These are phyloP conservation scores for Trematosphaeria pertusa DNA, from an alignment of 2,329 filamentous ascomycete genomes.

Conservation along the genomic window DNA sequence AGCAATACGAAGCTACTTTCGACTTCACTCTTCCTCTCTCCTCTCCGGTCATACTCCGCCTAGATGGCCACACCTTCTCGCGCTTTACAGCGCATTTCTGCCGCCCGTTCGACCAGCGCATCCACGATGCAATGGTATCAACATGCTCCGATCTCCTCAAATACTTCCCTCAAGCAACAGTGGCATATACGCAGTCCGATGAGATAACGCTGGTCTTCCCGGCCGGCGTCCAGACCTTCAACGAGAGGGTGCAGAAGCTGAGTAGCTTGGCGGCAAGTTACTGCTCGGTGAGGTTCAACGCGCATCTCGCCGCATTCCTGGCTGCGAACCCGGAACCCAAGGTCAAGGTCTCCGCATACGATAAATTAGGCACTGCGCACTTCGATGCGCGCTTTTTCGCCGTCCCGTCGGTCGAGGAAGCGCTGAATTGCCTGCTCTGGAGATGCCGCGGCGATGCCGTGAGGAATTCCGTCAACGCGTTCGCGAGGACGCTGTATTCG, in stretches of 20 bases:
- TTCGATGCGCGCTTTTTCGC: slow-evolving; percentile 41
- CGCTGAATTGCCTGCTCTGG: slow-evolving; percentile 40
- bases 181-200: slow-evolving; percentile 44
- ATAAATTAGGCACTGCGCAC: slow-evolving; percentile 27
- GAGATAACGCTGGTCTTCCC: slow-evolving; percentile 44
- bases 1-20: slow-evolving; percentile 36
- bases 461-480: slow-evolving; percentile 34
- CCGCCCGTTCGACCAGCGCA: slow-evolving; percentile 40
- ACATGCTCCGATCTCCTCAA: slow-evolving; percentile 33
- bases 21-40: slow-evolving; percentile 29
- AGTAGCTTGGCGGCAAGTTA: slow-evolving; percentile 36
- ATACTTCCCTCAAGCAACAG: slow-evolving; percentile 36
- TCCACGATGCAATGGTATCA: slow-evolving; percentile 38
- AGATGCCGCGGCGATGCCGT: slow-evolving; percentile 40
- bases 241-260: slow-evolving; percentile 39
- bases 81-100: slow-evolving; percentile 36
- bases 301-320: slow-evolving; percentile 25
- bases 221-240: slow-evolving; percentile 33
- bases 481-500: slow-evolving; percentile 36
- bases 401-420: slow-evolving; percentile 33
- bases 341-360: slow-evolving; percentile 21
- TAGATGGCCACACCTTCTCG: slow-evolving; percentile 42
- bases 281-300: slow-evolving; percentile 36
- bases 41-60: slow-evolving; percentile 32
- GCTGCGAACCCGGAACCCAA: slow-evolving; percentile 21